Evolutionary conservation across 164 flowering plant species (phyloP).

Genomic region (Litsea cubeba): DNA sequence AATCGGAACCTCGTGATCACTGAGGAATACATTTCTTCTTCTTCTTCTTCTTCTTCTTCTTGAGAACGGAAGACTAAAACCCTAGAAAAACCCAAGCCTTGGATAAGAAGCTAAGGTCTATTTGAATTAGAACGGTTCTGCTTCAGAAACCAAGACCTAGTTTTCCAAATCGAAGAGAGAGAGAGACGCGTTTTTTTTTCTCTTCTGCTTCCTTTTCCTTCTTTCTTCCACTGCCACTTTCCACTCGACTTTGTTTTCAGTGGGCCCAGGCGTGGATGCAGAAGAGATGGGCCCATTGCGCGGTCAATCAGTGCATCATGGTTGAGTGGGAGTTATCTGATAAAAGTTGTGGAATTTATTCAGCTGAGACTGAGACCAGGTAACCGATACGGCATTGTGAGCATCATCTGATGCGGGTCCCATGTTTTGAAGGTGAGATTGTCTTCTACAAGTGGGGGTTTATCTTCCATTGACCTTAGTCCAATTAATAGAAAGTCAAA

Average conservation of each 20-base stretch:
- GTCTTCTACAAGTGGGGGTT: no score
- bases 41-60: no score
- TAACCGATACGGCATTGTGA: no score
- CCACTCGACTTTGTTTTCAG: neutral
- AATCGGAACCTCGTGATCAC: neutral
- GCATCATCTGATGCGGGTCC: no score
- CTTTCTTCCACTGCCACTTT: neutral
- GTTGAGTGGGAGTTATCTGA: no score
- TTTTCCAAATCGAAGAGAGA: neutral
- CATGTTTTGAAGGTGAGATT: no score
- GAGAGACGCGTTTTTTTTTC: neutral
- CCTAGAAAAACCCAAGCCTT: neutral
- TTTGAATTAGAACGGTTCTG: neutral
- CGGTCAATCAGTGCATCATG: no score
- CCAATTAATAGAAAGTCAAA: no score
- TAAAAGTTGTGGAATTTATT: no score
- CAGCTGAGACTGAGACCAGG: no score
- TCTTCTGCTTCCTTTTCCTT: neutral
- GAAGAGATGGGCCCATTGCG: neutral
- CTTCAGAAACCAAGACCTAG: conserved; percentile 8
- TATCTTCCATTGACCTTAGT: no score
- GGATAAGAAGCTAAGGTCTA: neutral
- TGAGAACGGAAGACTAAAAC: neutral
- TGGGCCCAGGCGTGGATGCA: conserved; percentile 1
- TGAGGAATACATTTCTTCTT: neutral